Base-by-base conservation (phyloP, 2,329 filamentous ascomycete species). In the Aureobasidium sp. region DNA sequence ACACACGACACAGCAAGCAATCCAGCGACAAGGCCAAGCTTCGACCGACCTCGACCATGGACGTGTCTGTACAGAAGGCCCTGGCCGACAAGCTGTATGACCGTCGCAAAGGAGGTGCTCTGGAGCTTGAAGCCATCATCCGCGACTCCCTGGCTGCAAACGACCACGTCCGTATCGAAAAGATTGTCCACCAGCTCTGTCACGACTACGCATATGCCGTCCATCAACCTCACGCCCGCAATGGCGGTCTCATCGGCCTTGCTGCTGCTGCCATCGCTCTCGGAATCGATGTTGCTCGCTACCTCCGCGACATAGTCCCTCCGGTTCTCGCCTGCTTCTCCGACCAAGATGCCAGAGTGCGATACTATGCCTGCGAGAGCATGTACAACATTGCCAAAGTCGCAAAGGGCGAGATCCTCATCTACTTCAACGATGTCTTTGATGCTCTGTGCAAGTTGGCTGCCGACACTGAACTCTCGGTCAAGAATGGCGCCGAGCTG, bases 361-460 rank as follows among this genome's bases (percentile, higher is more conserved):
- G 94, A 66, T 99, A 99, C 75, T 99, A 99, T 77, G 94, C 94
- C 27, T 99, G 94, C 77, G 94, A 99, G 79, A 95, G 92, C 75
- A 99, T 99, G 94, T 99, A 99, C 78, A 99, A 99, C 76, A 99
- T 99, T 72, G 92, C 94, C 71, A 99, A 99, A 78, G 94, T 99
- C 52, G 94, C 93, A 64, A 99, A 99, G 77, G 94, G 95, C 41
- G 94, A 99, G 76, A 94, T 99, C 23, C 77, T 99, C 67, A 84
- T 95, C 44, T 99, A 96, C 79, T 99, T 99, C 77, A 99, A 99
- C 76, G 89, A 95, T 70, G 94, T 99, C 66, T 99, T 99, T 72
- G 94, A 99, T 78, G 91, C 94, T 26, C 80, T 99, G 61, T 96
- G 92, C 79, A 97, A 97, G 92, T 84, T 99, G 68, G 92, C 93